A percentile compares a stretch with the other conserved stretches of the same genome.
Conservation (phyloP, 768 basidiomycete species). For the Naganishia friedmannii region DNA sequence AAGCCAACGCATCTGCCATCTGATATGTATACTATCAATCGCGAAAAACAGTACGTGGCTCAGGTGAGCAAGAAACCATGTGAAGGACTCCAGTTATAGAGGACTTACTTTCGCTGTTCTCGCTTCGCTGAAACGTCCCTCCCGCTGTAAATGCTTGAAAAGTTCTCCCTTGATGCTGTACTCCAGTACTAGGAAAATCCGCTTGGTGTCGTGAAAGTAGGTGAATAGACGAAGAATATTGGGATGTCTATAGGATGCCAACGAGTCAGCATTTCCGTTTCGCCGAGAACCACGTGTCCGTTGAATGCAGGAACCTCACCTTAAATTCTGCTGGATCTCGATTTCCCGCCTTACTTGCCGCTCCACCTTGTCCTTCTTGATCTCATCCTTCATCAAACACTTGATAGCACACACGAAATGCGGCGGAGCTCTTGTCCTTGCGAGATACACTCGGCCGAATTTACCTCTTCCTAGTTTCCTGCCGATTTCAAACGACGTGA, state of each 20-base stretch:
- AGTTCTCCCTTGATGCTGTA: constrained; percentile 96
- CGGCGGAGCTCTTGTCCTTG: constrained; percentile 81
- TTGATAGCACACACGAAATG: constrained; percentile 95
- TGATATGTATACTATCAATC: constrained; percentile 82
- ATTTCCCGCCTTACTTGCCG: constrained; percentile 97
- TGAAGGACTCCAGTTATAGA: background rate
- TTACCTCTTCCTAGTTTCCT: constrained; percentile 97
- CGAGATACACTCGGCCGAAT: constrained; percentile 98
- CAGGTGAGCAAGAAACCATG: background rate
- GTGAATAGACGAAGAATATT: constrained; percentile 91
- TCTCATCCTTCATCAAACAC: constrained; percentile 93
- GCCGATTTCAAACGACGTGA: constrained; percentile 78
- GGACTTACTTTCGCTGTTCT: constrained; percentile 62
- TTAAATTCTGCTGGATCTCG: constrained; percentile 62
- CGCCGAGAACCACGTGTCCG: background rate
- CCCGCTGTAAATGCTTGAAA: constrained; percentile 88
- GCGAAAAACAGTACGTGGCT: background rate
- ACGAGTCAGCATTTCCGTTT: background rate
- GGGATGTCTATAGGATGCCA: constrained; percentile 64
- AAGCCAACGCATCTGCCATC: constrained; percentile 92
- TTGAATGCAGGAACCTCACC: constrained; percentile 13
- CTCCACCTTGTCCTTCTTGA: constrained; percentile 84
- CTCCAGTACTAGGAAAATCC: constrained; percentile 97
- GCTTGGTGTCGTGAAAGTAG: constrained; percentile 96
- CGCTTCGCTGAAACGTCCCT: constrained; percentile 81